Base-by-base conservation (phyloP, 345 rosid species). In the Pseudoturritis turrita region DNA sequence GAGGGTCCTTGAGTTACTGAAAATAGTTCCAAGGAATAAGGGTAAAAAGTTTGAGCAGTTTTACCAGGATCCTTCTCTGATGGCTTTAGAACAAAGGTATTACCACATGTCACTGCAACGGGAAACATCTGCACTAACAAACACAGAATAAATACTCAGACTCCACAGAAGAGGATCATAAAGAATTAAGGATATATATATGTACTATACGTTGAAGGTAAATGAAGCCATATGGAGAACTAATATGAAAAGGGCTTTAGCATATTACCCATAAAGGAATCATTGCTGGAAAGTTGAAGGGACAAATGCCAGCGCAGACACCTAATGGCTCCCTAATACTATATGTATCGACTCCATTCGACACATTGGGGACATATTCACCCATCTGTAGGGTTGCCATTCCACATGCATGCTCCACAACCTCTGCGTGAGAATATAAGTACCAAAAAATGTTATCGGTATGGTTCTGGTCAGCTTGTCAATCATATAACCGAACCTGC, bases 211-310 rank as follows among this genome's bases (percentile, higher is more conserved):
- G n/a, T 13, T 10, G 15, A 28, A 13, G 22, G 18, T 14, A 17
- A 11, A 15, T 10, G 29, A 18, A 52, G 10, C 10, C n/a, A 41
- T 43, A 7, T 18, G 10, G 7, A 35, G 43, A n/a, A 47, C 4
- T 13, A 44, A 22, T 50, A 15, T 2, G 36, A 28, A 7, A 39
- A 62, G 11, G 29, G 52, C 0, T 6, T 35, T 13, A 37, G 69
- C 64, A 61, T 22, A 68, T 59, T 81, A 91, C 99, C 99, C 99
- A 95, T 78, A 95, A 85, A 45, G 99, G 99, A 78, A 95, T 95
- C 99, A 95, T 91, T 22, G 99, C 99, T 7, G 99, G 97, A 66
- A 95, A 95, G 87, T 95, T 95, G 82, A 95, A 95, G 40, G 99
- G 97, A 62, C 99, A 95, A 67, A 95, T 89, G 47, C 97, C 99